A percentile compares a stretch with the other conserved stretches of the same genome.
These are phyloP conservation scores for Sequoia sempervirens DNA, from an alignment of 75 land plant species.

Conservation along the genomic window DNA sequence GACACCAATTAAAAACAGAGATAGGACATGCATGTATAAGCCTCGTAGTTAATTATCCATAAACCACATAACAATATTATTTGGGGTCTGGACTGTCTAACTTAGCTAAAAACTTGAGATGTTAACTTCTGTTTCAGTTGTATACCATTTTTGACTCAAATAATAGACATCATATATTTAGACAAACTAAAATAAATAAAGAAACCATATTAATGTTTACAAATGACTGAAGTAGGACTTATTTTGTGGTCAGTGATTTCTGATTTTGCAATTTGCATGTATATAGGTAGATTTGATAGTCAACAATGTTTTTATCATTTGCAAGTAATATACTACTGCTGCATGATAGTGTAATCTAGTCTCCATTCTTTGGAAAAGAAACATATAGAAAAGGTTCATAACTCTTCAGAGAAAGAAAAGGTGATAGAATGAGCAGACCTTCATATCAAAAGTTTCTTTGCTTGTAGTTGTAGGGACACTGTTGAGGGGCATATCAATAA, in stretches of 20 bases:
- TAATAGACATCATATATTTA: not conserved
- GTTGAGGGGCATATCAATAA: constrained; percentile 96
- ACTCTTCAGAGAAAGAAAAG: not conserved
- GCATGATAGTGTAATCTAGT: not conserved
- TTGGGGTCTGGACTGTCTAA: not conserved
- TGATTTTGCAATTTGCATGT: not conserved
- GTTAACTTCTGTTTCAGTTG: not conserved
- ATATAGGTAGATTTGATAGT: not conserved
- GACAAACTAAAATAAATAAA: not conserved
- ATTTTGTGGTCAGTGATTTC: not conserved
- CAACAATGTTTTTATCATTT: not conserved
- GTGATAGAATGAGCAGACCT: constrained; percentile 40
- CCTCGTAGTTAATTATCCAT: not conserved
- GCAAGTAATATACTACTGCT: not conserved
- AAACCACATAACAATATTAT: not conserved
- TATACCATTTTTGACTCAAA: not conserved
- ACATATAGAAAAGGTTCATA: not conserved
- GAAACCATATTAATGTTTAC: not conserved
- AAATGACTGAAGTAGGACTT: not conserved
- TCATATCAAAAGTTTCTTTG: constrained; percentile 53
- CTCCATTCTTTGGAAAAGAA: not conserved
- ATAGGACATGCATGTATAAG: not conserved
- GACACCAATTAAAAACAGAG: not conserved
- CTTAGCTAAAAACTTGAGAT: not conserved
- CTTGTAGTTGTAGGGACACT: constrained; percentile 74